Base-by-base conservation (phyloP, 2,329 filamentous ascomycete genomes). In the Talaromyces sp. region DNA sequence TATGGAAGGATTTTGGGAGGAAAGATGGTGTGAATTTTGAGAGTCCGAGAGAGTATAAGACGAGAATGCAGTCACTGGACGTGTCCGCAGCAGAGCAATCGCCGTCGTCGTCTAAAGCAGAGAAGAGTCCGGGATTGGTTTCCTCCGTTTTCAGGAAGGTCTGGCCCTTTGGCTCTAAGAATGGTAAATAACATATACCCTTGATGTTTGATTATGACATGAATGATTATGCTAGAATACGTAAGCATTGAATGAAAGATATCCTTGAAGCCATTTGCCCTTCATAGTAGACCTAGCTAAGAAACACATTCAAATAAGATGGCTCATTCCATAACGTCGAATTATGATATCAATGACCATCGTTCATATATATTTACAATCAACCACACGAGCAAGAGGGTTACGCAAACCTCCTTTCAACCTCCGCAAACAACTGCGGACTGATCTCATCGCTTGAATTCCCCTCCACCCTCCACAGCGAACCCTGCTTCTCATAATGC, bases 371-470 rank as follows among this genome's bases (percentile, higher is more conserved):
- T 56, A 56, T 56, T 37, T 56, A 56, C 52, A 56, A 11, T 22
- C 9, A 19, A 52, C n/a, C n/a, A 54, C n/a, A 22, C 11, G 19
- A 7, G 16, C 31, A 64, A 67, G 65, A 68, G 69, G 65, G 41
- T 66, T 63, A 78, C 66, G 77, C 83, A 79, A 98, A 98, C 64
- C 90, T 85, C 73, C 82, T 86, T 79, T 91, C 88, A 76, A 99
- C 91, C 78, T 97, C 93, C 9, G 82, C 79, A 73, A 92, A 91
- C 33, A 99, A 82, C 81, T 93, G 88, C n/a, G 95, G 95, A 62
- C 86, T 93, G 71, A 99, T 99, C 80, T 98, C 95, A 74, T 99
- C 92, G 74, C 93, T 97, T 76, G 88, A 94, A 78, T 93, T 87
- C 24, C 95, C 95, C 70, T 92, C 84, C 3, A 97, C 92, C 67